Evolutionary conservation across 257 asterid genomes (phyloP).

Genomic region (Solanum virginianum): DNA sequence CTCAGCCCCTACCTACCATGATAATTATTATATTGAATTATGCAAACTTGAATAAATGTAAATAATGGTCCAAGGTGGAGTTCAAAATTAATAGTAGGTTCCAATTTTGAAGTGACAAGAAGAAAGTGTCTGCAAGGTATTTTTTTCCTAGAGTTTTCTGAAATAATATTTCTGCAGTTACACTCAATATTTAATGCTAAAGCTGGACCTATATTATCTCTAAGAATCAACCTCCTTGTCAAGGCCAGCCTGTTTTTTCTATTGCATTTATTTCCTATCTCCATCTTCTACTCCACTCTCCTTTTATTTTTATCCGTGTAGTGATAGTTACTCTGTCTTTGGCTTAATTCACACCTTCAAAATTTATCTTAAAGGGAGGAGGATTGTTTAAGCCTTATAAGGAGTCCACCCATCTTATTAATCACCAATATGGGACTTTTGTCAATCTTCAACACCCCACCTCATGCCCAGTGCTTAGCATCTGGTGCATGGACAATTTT

Average conservation of each 20-base stretch:
- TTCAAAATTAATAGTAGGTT: not conserved
- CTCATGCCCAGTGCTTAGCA: too few relatives aligned
- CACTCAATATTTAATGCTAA: not conserved
- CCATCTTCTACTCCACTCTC: not conserved
- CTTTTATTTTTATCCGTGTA: not conserved
- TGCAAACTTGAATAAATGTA: not conserved
- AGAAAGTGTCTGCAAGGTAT: not conserved
- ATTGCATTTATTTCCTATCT: not conserved
- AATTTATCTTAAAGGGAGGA: too few relatives aligned
- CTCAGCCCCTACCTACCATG: not conserved
- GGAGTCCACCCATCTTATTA: too few relatives aligned
- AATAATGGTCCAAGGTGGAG: not conserved
- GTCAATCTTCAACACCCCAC: too few relatives aligned
- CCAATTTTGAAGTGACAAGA: not conserved
- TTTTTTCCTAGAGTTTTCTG: not conserved
- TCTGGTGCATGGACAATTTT: too few relatives aligned
- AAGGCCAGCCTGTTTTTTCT: not conserved
- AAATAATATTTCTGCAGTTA: not conserved
- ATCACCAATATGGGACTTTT: too few relatives aligned
- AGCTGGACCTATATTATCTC: not conserved
- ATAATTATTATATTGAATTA: not conserved
- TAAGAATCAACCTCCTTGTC: not conserved
- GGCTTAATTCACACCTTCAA: too few relatives aligned
- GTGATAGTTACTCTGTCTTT: rapidly evolving
- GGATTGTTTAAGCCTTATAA: too few relatives aligned